These are phyloP conservation scores for Cryptosporidium bovis DNA, from an alignment of 169 alveolate genomes.

Conservation along the genomic window DNA sequence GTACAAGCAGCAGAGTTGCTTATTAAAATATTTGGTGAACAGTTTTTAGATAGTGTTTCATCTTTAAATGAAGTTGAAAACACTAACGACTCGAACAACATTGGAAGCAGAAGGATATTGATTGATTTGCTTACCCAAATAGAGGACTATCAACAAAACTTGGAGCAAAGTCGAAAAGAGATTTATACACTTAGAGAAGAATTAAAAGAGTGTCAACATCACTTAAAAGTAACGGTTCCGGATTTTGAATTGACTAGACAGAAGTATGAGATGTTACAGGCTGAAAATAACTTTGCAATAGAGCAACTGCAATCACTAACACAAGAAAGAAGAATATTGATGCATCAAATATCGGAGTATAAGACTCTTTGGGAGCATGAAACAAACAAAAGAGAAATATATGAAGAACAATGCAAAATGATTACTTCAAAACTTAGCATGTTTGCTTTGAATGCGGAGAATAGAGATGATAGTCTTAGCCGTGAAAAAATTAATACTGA, in stretches of 20 bases:
- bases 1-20: slow-evolving; percentile 44
- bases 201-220: slow-evolving; percentile 41
- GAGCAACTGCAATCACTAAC: slow-evolving; percentile 55
- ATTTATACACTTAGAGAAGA: slow-evolving; percentile 17
- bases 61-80: background rate
- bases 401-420: slow-evolving; percentile 48
- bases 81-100: background rate
- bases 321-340: slow-evolving; percentile 35
- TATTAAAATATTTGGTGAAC: slow-evolving; percentile 40
- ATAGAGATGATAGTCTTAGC: background rate
- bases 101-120: slow-evolving; percentile 5
- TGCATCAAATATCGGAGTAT: slow-evolving; percentile 43
- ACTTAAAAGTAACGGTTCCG: slow-evolving; percentile 52
- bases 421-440: slow-evolving; percentile 26
- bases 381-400: slow-evolving; percentile 54
- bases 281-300: slow-evolving; percentile 48
- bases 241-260: slow-evolving; percentile 53
- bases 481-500: background rate
- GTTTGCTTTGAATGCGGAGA: background rate
- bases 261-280: slow-evolving; percentile 46
- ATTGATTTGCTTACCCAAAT: slow-evolving; percentile 47
- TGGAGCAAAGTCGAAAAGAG: slow-evolving; percentile 23
- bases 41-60: slow-evolving; percentile 2
- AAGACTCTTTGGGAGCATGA: slow-evolving; percentile 67
- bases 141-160: slow-evolving; percentile 33